Evolutionary conservation across 2,329 filamentous ascomycete species (phyloP), one percentile per base, ranked within the genome.

Genomic region (Sordariomycetes sp.): DNA sequence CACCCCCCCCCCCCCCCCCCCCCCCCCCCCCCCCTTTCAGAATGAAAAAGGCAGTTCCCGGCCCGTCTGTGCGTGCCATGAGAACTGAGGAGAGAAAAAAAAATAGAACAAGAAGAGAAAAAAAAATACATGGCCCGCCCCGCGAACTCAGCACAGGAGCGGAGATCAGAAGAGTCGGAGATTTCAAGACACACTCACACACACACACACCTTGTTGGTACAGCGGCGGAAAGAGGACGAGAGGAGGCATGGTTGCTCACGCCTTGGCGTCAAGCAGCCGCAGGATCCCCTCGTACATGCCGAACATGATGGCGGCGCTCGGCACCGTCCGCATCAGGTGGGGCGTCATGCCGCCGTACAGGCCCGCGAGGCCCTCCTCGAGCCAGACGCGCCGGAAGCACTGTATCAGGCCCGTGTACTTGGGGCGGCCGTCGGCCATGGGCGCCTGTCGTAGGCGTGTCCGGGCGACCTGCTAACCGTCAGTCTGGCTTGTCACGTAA

Each of bases 281-380:
- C 34, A 82, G 69, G 51, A 82, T 81, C 57, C 74, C 77, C 66
- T 83, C 80, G 65, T 83, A 96, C 76, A 94, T 94, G 70, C 90
- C 90, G 69, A 96, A 96, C 88, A 95, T 96, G 69, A 97, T 95
- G 63, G 89, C 90, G 8, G 92, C 90, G 63, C 88, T 94, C 1
- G 92, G 92, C 6, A 96, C 91, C 7, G 91, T 91, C 60, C 91
- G 81, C 71, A 96, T 81, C 65, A 97, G 82, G 68, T 97, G 92
- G 53, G 92, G 90, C 15, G 91, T 95, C 65, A 97, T 76, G 20
- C 91, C 91, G 58, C 92, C 91, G 67, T 96, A 97, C 60, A 97
- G 76, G 35, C 86, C 88, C 53, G 85, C 81, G 70, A 96, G 78
- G 53, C 91, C 90, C 69, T 96, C 92, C 66, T 96, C 90, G 65